Base-by-base conservation (phyloP, 345 rosid species). In the Eucalyptus regnans region DNA sequence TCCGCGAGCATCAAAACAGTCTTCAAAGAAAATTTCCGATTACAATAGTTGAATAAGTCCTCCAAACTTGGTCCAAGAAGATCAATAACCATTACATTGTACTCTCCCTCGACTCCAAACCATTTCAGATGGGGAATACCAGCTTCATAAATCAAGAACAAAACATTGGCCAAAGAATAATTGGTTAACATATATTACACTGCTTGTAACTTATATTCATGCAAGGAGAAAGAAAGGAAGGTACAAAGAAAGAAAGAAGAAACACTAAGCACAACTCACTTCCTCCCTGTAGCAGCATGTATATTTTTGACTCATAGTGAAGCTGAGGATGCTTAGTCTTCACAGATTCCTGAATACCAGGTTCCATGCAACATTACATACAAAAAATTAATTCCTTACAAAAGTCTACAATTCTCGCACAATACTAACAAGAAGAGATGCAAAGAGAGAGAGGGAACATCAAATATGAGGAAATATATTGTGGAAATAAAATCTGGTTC, bases 51-150 rank as follows among this genome's bases (percentile, higher is more conserved):
- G 94, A 97, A 97, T 56, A 95, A 91, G 89, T 97, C 99, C 89
- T 97, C 99, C 94, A 97, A 93, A 91, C 98, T 97, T 9, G 99
- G 99, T 43, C 99, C 99, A 81, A 97, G 97, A 92, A 97, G 99
- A 88, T 97, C 99, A 86, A 97, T 97, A 89, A 96, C 98, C 99
- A 97, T 96, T 88, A 95, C 92, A 86, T 95, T 95, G 93, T 94
- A 94, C n/a, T 95, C 97, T 29, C 94, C 95, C 90, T 97, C 99
- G 17, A 96, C 97, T 79, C 98, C 99, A 22, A 94, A 97, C 99
- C 99, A 97, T 92, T 95, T 96, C 46, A 97, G 95, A 92, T 95
- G 97, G 23, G 99, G 99, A 93, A 97, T 90, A 89, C 98, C 99
- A 88, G 96, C 99, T 96, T 89, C 90, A 89, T 13, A 84, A 18